phyloP scores from a whole-genome alignment of 2,329 filamentous ascomycete genomes.

The Chrysosporium queenslandicum region DNA sequence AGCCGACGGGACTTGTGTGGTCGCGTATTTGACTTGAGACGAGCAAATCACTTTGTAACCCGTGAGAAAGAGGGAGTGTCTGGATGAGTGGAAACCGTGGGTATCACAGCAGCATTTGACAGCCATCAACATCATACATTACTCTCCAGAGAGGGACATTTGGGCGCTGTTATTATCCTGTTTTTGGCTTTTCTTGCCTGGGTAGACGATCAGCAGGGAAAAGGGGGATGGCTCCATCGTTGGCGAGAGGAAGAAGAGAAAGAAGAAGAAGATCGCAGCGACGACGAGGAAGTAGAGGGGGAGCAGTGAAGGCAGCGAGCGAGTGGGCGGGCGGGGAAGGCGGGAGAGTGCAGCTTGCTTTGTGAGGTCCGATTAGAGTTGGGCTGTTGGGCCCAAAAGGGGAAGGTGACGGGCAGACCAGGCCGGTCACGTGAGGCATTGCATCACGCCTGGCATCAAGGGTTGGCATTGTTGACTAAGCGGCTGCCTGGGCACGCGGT shows the following conservation, averaged over 20 bases:
- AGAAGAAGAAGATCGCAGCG: too few species aligned
- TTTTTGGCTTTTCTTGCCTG: too few species aligned
- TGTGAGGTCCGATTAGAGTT: slow-evolving; percentile 7
- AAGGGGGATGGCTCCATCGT: background rate
- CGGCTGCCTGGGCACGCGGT: too few species aligned
- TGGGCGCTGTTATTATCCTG: too few species aligned
- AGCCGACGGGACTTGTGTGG: slow-evolving; percentile 2
- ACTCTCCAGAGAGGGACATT: background rate
- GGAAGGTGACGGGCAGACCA: background rate
- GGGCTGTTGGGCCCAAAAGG: slow-evolving; percentile 3
- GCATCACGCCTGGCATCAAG: too few species aligned
- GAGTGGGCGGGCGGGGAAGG: background rate
- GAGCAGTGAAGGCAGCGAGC: background rate
- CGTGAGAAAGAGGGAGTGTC: background rate
- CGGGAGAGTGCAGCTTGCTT: background rate
- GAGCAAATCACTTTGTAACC: background rate
- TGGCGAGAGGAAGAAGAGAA: background rate
- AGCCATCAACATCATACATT: background rate
- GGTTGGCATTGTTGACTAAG: too few species aligned
- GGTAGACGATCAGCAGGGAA: background rate
- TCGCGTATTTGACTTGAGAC: background rate
- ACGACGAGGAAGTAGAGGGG: too few species aligned
- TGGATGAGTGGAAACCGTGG: background rate
- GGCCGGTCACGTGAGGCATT: background rate
- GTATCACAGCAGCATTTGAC: background rate